phyloP scores from a whole-genome alignment of 768 basidiomycete genomes.

The Mycena pura region DNA sequence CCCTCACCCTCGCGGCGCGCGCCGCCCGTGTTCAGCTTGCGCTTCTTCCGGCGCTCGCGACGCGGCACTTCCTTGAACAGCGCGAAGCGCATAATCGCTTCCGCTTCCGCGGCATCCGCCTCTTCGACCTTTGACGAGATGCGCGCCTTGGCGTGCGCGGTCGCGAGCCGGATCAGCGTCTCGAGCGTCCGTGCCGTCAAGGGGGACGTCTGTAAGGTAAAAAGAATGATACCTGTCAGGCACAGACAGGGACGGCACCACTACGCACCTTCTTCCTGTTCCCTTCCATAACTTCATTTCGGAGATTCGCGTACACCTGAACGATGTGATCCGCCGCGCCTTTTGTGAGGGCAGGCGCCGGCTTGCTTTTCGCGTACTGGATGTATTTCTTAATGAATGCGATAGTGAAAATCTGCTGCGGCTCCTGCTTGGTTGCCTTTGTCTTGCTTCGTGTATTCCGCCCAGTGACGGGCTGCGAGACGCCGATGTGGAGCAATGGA shows the following conservation, averaged over 20 bases:
- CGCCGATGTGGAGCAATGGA: constrained; percentile 89
- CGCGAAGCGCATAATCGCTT: constrained; percentile 95
- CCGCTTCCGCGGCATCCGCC: constrained; percentile 86
- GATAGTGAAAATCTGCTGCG: constrained; percentile 88
- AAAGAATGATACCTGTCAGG: constrained; percentile 21
- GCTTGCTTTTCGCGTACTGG: constrained; percentile 93
- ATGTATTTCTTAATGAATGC: constrained; percentile 98
- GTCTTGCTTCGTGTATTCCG: constrained; percentile 57
- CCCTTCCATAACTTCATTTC: constrained; percentile 91
- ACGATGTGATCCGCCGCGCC: constrained; percentile 96
- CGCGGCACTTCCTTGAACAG: constrained; percentile 97
- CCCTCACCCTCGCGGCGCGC: constrained; percentile 57
- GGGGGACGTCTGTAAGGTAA: constrained; percentile 97
- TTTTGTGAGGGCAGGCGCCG: constrained; percentile 85
- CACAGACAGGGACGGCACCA: constrained; percentile 15
- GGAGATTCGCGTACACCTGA: constrained; percentile 86
- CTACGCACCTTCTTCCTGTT: constrained; percentile 82
- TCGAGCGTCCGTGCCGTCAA: constrained; percentile 98
- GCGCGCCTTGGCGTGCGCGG: constrained; percentile 96
- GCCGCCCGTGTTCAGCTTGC: constrained; percentile 79
- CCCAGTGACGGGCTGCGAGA: constrained; percentile 56
- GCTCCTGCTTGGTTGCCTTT: constrained; percentile 54
- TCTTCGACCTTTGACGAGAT: constrained; percentile 86
- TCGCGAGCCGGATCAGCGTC: constrained; percentile 96
- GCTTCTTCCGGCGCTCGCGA: constrained; percentile 80